These are phyloP conservation scores for Monosporozyma solicola DNA, from an alignment of 805 yeast species.

Conservation along the genomic window DNA sequence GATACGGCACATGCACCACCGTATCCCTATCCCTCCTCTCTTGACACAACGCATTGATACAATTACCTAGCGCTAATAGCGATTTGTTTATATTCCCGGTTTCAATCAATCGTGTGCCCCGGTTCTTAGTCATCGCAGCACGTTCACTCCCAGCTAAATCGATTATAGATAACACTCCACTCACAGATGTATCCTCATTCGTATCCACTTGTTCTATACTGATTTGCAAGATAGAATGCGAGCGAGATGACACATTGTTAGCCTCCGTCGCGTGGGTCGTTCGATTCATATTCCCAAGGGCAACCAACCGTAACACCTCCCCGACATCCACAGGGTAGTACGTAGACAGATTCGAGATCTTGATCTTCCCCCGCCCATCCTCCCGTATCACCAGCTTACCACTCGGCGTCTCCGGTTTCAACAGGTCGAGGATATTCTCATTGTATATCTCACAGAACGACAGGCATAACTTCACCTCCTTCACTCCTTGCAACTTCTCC, in stretches of 20 bases:
- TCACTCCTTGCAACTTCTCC: not conserved
- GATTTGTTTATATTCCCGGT: constrained; percentile 93
- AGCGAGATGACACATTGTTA: constrained; percentile 80
- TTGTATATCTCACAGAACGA: constrained; percentile 85
- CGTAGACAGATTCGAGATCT: constrained; percentile 61
- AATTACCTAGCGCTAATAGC: constrained; percentile 80
- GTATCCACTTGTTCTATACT: constrained; percentile 49
- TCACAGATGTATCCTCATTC: constrained; percentile 52
- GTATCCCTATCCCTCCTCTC: constrained; percentile 26
- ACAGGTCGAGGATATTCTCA: constrained; percentile 75
- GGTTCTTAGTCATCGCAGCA: constrained; percentile 79
- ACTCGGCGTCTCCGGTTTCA: constrained; percentile 44
- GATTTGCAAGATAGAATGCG: constrained; percentile 88
- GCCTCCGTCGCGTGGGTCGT: constrained; percentile 87
- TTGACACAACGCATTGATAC: constrained; percentile 86
- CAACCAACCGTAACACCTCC: constrained; percentile 71
- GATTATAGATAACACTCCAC: constrained; percentile 76
- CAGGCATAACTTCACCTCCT: constrained; percentile 16
- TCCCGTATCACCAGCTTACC: constrained; percentile 58
- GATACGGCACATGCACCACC: constrained; percentile 68
- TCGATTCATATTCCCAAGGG: constrained; percentile 63
- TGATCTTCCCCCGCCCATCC: constrained; percentile 51
- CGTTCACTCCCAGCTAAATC: constrained; percentile 95
- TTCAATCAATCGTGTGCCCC: constrained; percentile 74
- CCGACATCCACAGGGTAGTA: constrained; percentile 55